phyloP scores from a whole-genome alignment of 768 basidiomycete genomes.

The Austroboletus eburneus region DNA sequence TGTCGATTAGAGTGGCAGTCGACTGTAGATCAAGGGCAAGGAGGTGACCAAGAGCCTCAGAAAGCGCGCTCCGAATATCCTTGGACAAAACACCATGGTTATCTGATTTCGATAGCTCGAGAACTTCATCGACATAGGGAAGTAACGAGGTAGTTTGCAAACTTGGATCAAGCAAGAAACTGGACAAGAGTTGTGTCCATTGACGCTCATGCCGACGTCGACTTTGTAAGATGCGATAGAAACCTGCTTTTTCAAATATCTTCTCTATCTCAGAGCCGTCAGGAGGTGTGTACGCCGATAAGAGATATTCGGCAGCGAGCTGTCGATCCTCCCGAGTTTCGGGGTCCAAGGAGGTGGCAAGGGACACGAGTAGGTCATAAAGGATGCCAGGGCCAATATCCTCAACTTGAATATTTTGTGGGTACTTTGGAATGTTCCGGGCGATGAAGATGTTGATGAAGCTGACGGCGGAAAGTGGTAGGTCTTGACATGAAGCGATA shows the following conservation, averaged over 20 bases:
- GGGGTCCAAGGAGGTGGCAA: constrained; percentile 70
- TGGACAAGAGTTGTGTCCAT: constrained; percentile 72
- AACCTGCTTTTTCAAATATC: constrained; percentile 79
- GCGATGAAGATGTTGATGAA: constrained; percentile 96
- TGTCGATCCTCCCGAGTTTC: constrained; percentile 91
- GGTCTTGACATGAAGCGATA: constrained; percentile 50
- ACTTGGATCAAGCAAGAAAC: constrained; percentile 72
- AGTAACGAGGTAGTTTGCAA: constrained; percentile 60
- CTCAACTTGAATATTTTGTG: constrained; percentile 58
- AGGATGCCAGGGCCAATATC: constrained; percentile 59
- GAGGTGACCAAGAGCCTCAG: constrained; percentile 60
- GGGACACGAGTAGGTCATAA: constrained; percentile 70
- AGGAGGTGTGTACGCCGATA: constrained; percentile 87
- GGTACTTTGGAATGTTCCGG: constrained; percentile 94
- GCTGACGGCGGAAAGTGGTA: constrained; percentile 62
- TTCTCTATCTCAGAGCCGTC: constrained; percentile 61
- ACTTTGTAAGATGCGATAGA: constrained; percentile 84
- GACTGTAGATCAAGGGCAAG: constrained; percentile 54
- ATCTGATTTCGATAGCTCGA: constrained; percentile 42
- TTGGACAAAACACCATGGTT: constrained; percentile 51
- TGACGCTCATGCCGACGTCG: constrained; percentile 72
- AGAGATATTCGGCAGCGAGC: constrained; percentile 87
- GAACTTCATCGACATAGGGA: constrained; percentile 56
- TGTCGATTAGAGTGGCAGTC: constrained; percentile 73
- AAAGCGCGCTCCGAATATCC: constrained; percentile 52